Evolutionary conservation across 331 rosid genomes (phyloP), one percentile per base, ranked within the genome.

Genomic region (Cydonia oblonga): DNA sequence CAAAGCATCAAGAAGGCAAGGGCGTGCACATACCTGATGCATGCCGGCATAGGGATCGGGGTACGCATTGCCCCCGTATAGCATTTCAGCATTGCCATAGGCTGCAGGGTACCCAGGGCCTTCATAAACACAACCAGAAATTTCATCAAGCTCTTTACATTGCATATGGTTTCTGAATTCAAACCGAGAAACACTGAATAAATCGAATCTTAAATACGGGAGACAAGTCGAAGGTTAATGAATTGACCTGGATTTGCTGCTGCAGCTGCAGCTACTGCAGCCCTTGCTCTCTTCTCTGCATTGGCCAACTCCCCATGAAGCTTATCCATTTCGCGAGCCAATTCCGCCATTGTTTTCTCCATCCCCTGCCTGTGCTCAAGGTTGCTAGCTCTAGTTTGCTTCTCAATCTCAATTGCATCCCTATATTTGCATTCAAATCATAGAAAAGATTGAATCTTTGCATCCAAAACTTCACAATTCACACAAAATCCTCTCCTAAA

Each of bases 341-440:
- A 87, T 56, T 81, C 83, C 30, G 75, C 81, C 83, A 83, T 83
- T 60, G 79, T 75, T 74, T 82, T 88, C 64, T 86, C 97, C 84
- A 93, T 93, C 42, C 75, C 77, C 71, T 73, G 80, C 10, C 81
- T 78, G 59, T 90, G 87, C 81, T 85, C 88, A 44, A 84, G 87
- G 82, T 93, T 91, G 72, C 69, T 80, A 64, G 82, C 80, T 35
- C 84, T 76, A 14, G 89, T 89, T 77, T 84, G 83, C 89, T 85
- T 91, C 83, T 93, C 97, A n/a, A 54, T 79, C 24, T 93, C 96
- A 79, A 93, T 84, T 66, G 97, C 97, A 81, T 78, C 87, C 92
- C 98, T 93, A 78, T 13, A 69, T 42, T 12, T 53, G 70, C 56
- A 78, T 49, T 57, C 70, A 30, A 14, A 28, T 42, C 49, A 42